Evolutionary conservation across 2,329 filamentous ascomycete genomes (phyloP).

Genomic region (Aureobasidium leucospermi): DNA sequence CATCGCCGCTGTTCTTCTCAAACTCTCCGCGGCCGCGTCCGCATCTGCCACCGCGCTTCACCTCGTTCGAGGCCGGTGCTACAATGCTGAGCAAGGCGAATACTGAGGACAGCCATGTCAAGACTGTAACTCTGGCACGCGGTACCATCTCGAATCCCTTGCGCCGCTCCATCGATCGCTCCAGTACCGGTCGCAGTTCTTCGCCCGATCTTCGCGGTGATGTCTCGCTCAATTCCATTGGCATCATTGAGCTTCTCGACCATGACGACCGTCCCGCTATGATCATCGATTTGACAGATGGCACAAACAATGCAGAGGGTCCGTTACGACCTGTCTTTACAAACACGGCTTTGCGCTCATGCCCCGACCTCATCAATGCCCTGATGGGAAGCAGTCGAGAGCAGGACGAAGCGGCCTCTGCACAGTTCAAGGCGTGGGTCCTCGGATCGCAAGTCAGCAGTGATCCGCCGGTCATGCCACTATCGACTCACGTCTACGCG

Average conservation of each 20-base stretch:
- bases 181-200: conserved; percentile 40
- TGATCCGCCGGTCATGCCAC: conserved; percentile 46
- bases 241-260: conserved; percentile 66
- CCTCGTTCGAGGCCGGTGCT: conserved; percentile 48
- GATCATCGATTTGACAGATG: conserved; percentile 60
- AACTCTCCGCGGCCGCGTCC: conserved; percentile 35
- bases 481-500: conserved; percentile 54
- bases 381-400: conserved; percentile 41
- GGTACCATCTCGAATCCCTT: conserved; percentile 32
- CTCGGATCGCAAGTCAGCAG: conserved; percentile 48
- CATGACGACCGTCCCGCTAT: conserved; percentile 71
- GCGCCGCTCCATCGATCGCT: conserved; percentile 46
- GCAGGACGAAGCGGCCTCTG: conserved; percentile 37
- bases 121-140: conserved; percentile 45
- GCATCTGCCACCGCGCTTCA: conserved; percentile 47
- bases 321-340: conserved; percentile 58
- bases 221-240: conserved; percentile 55
- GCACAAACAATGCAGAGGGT: conserved; percentile 46
- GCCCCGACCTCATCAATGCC: conserved; percentile 48
- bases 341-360: conserved; percentile 59
- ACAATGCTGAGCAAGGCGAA: conserved; percentile 50
- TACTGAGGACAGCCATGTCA: conserved; percentile 42
- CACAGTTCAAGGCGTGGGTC: conserved; percentile 63
- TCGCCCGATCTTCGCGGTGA: conserved; percentile 49
- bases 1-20: conserved; percentile 48